These are phyloP conservation scores for Yamadazyma membranifaciens DNA, from an alignment of 1,139 yeast species.

Conservation along the genomic window DNA sequence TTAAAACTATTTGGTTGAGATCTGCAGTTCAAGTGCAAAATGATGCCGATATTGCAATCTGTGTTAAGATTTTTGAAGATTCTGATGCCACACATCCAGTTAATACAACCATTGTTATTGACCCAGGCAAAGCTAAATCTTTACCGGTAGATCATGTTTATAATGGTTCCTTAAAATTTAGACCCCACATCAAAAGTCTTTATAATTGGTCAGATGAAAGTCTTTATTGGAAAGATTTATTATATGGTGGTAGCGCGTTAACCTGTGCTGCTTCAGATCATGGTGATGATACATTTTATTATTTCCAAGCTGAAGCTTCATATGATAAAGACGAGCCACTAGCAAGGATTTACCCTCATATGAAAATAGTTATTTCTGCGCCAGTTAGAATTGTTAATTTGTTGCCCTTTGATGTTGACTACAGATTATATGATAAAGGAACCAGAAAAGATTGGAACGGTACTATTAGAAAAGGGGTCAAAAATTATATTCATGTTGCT, in stretches of 20 bases:
- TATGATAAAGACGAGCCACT: slow-evolving; percentile 66
- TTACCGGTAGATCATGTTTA: slow-evolving; percentile 75
- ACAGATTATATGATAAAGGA: slow-evolving; percentile 75
- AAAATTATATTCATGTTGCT: slow-evolving; percentile 77
- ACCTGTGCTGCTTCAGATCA: slow-evolving; percentile 51
- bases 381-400: slow-evolving; percentile 85
- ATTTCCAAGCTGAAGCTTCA: slow-evolving; percentile 72
- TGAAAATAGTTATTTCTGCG: slow-evolving; percentile 76
- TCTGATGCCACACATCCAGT: slow-evolving; percentile 15
- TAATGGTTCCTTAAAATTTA: slow-evolving; percentile 53
- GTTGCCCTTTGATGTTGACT: slow-evolving; percentile 77
- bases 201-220: slow-evolving; percentile 68
- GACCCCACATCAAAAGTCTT: slow-evolving; percentile 54
- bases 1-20: slow-evolving; percentile 70
- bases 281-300: slow-evolving; percentile 48
- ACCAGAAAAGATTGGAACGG: slow-evolving; percentile 72
- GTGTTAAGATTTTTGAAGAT: slow-evolving; percentile 30
- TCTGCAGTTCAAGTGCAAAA: slow-evolving; percentile 76
- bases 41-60: slow-evolving; percentile 63
- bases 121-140: slow-evolving; percentile 56
- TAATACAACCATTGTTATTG: slow-evolving; percentile 31
- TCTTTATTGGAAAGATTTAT: slow-evolving; percentile 65
- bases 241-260: slow-evolving; percentile 52
- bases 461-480: slow-evolving; percentile 58
- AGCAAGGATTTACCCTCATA: slow-evolving; percentile 77